Base-by-base conservation (phyloP, 2,329 filamentous ascomycete genomes). In the Aspergillus costaricaensis region DNA sequence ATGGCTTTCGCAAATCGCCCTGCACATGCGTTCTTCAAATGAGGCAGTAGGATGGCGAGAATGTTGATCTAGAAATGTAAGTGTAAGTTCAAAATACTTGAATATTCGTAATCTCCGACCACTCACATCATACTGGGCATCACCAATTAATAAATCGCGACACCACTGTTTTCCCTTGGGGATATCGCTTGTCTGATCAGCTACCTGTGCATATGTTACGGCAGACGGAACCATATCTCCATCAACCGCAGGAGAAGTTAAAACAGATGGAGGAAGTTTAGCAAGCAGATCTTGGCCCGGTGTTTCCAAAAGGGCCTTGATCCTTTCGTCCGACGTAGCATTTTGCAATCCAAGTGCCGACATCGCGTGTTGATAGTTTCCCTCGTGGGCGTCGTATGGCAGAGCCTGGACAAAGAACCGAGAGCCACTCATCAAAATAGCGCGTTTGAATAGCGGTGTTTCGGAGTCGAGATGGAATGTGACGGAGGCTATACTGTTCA, bases 101-200 rank as follows among this genome's bases (percentile, higher is more conserved):
- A 12, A 14, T 14, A 36, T 12, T 36, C 38, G n/a, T 19, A 52
- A 6, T 19, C 2, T 39, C 17, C 38, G 3, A 21, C 30, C 21
- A 70, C 75, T 66, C 70, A 80, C 79, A 71, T 83, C 81, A 49
- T 80, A 74, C 59, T 78, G 73, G 21, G 79, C 79, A 60, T 83
- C 78, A 15, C 82, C 82, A 41, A 84, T 76, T 61, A 83, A 73
- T 10, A 83, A 59, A n/a, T 74, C 72, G 38, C 77, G 68, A 59
- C 78, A 82, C 81, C 81, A 84, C 9, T 72, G 69, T 39, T 74
- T 76, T 0, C 77, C 81, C 5, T 76, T 74, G 32, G 80, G 71
- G 36, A 76, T 57, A 15, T 66, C 69, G 2, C 72, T 70, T 9
- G 68, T 61, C 5, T 49, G 58, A 17, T 68, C 62, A 23, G 59